A percentile compares a stretch with the other conserved stretches of the same genome.
These are phyloP conservation scores for Oryza coarctata DNA, from an alignment of 176 grass and related monocot genomes.

Conservation along the genomic window DNA sequence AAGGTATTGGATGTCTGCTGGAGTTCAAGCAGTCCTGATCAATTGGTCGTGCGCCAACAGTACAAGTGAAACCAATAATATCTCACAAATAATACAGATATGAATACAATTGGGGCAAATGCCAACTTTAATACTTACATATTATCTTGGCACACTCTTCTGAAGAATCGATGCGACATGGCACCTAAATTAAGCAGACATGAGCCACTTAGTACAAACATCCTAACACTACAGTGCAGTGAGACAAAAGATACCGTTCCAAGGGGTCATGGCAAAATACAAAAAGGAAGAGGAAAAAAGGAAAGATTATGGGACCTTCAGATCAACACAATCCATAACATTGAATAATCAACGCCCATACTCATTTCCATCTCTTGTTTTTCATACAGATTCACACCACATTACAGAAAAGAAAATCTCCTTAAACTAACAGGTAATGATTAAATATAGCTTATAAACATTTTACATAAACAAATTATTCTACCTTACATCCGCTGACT, in stretches of 20 bases:
- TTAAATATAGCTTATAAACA: slow-evolving; percentile 17
- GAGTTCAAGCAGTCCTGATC: background rate
- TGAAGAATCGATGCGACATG: slow-evolving; percentile 78
- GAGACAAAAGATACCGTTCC: background rate
- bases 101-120: background rate
- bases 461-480: slow-evolving; percentile 3
- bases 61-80: background rate
- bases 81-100: background rate
- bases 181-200: slow-evolving; percentile 52
- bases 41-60: background rate
- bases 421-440: background rate
- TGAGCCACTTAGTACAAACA: background rate
- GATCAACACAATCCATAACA: background rate
- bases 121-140: slow-evolving; percentile 36
- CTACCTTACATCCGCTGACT: slow-evolving; percentile 79
- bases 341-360: background rate
- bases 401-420: background rate
- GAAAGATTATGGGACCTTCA: background rate
- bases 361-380: background rate
- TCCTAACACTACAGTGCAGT: background rate
- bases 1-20: background rate
- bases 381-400: background rate
- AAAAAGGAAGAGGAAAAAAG: background rate
- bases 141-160: slow-evolving; percentile 86
- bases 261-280: background rate